Percentiles rank a stretch among this genome's conserved stretches.
Evolutionary conservation across 2,329 filamentous ascomycete species (phyloP).

Genomic region (Fusarium falciforme): DNA sequence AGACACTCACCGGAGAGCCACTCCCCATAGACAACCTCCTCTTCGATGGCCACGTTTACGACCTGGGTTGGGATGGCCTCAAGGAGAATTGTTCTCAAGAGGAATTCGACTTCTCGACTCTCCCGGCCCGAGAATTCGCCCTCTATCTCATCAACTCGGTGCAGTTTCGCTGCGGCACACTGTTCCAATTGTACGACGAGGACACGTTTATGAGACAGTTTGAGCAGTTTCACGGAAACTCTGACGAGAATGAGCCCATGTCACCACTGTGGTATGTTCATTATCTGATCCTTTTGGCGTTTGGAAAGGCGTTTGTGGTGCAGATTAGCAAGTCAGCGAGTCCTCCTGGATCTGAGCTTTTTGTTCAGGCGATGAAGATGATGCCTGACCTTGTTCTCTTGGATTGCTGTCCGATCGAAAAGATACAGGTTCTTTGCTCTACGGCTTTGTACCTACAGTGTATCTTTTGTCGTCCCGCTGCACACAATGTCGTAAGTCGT

Average conservation of each 20-base stretch:
- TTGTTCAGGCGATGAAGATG: not conserved
- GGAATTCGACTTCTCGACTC: not conserved
- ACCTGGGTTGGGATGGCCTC: conserved; percentile 3
- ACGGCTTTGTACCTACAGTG: not conserved
- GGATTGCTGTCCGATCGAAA: not conserved
- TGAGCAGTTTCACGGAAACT: conserved; percentile 39
- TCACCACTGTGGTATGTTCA: not conserved
- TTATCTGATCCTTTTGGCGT: not conserved
- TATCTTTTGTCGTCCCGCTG: not conserved
- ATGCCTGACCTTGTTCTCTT: not conserved
- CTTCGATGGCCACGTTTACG: conserved; percentile 9
- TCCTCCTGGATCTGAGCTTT: not conserved
- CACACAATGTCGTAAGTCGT: not conserved
- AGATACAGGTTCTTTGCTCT: not conserved
- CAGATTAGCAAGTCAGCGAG: not conserved
- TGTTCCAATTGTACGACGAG: conserved; percentile 65
- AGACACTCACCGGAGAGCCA: not conserved
- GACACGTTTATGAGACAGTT: conserved; percentile 56
- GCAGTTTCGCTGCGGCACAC: conserved; percentile 63
- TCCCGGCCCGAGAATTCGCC: conserved; percentile 63
- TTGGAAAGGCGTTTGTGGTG: not conserved
- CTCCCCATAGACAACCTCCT: not conserved
- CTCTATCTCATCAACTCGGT: conserved; percentile 64
- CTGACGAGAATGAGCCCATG: not conserved
- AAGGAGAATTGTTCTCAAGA: not conserved